Evolutionary conservation across 768 basidiomycete genomes (phyloP).

Genomic region (Agaricus bisporus): DNA sequence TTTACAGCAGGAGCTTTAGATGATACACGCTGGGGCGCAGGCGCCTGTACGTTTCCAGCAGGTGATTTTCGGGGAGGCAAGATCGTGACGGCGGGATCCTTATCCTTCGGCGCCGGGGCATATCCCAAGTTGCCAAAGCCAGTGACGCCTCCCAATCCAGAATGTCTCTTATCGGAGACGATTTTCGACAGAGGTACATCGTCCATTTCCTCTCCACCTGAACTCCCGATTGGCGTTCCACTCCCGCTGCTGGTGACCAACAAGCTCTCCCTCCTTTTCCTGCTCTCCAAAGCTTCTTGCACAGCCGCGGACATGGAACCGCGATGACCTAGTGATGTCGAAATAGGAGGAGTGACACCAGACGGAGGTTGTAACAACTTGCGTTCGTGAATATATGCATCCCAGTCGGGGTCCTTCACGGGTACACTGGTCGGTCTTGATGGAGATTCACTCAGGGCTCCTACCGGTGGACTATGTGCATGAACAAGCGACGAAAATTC

Average conservation of each 20-base stretch:
- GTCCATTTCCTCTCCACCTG: constrained; percentile 10
- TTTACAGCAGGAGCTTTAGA: constrained; percentile 52
- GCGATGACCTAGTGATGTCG: constrained; percentile 43
- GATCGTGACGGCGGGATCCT: constrained; percentile 29
- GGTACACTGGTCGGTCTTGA: constrained; percentile 69
- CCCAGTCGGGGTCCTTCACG: constrained; percentile 79
- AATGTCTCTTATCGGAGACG: constrained; percentile 7
- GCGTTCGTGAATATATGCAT: constrained; percentile 78
- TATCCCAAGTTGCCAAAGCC: constrained; percentile 8
- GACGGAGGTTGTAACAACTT: constrained; percentile 80
- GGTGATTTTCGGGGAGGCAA: constrained; percentile 40
- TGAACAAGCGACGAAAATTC: constrained; percentile 39
- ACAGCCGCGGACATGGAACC: constrained; percentile 66
- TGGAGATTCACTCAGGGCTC: constrained; percentile 42
- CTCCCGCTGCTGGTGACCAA: constrained; percentile 30
- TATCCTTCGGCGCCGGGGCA: neutral
- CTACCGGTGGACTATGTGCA: constrained; percentile 26
- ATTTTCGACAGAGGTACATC: constrained; percentile 13
- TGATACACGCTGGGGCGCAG: constrained; percentile 41
- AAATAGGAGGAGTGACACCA: constrained; percentile 75
- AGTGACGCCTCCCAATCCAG: constrained; percentile 2
- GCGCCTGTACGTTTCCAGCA: constrained; percentile 28
- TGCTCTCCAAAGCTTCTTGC: constrained; percentile 62
- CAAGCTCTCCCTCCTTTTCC: constrained; percentile 68
- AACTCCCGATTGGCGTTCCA: constrained; percentile 11